Evolutionary conservation across 352 stramenopile species (phyloP), one percentile per base, ranked within the genome.

Genomic region (Globisporangium recalcitrans): DNA sequence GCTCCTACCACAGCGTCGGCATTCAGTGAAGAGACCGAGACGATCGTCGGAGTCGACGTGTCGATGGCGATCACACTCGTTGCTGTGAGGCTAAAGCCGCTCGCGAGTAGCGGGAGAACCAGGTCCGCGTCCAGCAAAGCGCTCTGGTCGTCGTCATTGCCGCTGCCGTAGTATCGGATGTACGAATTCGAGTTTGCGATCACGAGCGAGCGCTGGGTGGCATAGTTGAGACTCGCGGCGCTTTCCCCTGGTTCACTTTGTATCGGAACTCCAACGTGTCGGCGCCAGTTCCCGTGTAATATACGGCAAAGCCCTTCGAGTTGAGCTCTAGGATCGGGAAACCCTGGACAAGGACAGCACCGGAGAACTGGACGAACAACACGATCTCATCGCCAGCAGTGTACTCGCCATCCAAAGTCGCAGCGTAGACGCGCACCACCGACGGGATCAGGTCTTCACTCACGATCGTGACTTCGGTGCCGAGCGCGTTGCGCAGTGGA

Each of bases 261-360:
- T 95, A 94, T 11, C 82, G 75, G 52, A 94, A 95, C 52, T 68
- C 63, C 27, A 95, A 52, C 1, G 52, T 64, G 1, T 74, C 63
- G 0, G 84, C 81, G 1, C 64, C 70, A 27, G 71, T 84, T 1
- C 87, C 83, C 0, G 67, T 74, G 2, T 71, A 69, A 59, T 78
- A 94, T 0, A 69, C 24, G 0, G 82, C 84, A 29, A 80, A 58
- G 2, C 81, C 82, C 2, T 77, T 76, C 3, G 82, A 93, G 56
- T 91, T 85, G 10, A 95, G 61, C 44, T 91, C 80, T 19, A 95
- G 63, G 16, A 82, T 60, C 0, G 81, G 79, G 19, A 56, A 64
- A 0, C 83, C 85, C 6, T 78, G 64, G 0, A 93, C 77, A 13
- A 75, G 34, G 1, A 95, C 83, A 0, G 54, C 61, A 1, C 65